These are phyloP conservation scores for Aspergillus affinis DNA, from an alignment of 495 filamentous ascomycete genomes.

Conservation along the genomic window DNA sequence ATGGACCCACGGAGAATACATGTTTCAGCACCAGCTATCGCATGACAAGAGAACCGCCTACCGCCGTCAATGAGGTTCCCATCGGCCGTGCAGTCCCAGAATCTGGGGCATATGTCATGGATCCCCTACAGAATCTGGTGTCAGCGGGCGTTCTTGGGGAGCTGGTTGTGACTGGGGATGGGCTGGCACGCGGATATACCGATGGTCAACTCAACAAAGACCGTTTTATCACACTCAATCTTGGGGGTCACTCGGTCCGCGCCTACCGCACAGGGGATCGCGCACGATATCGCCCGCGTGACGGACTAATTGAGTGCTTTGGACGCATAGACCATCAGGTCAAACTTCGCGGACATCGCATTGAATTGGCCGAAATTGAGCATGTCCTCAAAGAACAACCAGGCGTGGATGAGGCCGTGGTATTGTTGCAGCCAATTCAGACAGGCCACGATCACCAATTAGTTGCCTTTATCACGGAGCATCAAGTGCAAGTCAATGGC, in stretches of 20 bases:
- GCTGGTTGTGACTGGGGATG: conserved; percentile 7
- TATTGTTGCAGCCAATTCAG: neutral
- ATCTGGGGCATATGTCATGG: conserved; percentile 9
- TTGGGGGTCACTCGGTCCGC: neutral
- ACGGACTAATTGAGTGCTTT: conserved; percentile 2
- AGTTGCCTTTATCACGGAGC: conserved; percentile 3
- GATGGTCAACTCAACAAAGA: neutral
- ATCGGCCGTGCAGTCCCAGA: neutral
- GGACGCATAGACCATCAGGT: conserved; percentile 9
- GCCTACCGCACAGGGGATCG: conserved; percentile 7
- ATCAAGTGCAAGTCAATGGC: neutral
- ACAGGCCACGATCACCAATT: neutral
- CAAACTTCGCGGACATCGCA: conserved; percentile 6
- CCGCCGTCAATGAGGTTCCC: neutral
- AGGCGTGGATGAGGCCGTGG: neutral
- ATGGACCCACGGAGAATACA: conserved; percentile 8
- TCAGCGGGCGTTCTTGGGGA: conserved; percentile 2
- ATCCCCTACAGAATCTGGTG: neutral
- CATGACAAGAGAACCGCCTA: neutral
- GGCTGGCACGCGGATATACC: conserved; percentile 9
- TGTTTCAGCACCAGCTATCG: conserved; percentile 4
- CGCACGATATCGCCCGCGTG: conserved; percentile 1
- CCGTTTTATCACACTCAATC: conserved; percentile 3
- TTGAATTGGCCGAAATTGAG: conserved; percentile 11
- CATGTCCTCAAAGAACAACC: neutral